Conservation (phyloP, 2,329 filamentous ascomycete genomes). For the Penicillium concentricum region DNA sequence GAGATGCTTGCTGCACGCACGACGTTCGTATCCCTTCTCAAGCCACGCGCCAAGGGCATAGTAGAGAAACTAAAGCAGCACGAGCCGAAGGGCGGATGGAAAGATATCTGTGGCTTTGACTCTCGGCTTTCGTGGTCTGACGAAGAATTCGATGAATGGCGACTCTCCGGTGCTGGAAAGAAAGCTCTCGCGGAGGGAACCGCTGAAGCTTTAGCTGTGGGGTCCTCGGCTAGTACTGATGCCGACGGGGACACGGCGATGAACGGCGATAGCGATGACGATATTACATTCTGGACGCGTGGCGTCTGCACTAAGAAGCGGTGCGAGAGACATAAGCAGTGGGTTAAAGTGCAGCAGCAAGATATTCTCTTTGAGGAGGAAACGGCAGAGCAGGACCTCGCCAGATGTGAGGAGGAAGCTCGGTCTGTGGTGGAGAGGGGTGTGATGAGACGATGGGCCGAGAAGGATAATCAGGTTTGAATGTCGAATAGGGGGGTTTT, state of each 20-base stretch:
- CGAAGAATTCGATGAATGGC: conserved; percentile 50
- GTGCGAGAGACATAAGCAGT: conserved; percentile 50
- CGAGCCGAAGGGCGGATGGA: conserved; percentile 47
- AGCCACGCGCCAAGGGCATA: conserved; percentile 42
- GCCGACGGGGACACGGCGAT: conserved; percentile 38
- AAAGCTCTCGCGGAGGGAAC: conserved; percentile 41
- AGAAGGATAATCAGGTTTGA: conserved; percentile 25
- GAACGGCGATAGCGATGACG: conserved; percentile 31
- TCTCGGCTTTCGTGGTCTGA: conserved; percentile 48
- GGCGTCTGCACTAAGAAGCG: conserved; percentile 50
- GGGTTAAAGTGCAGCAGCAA: conserved; percentile 48
- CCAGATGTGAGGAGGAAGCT: conserved; percentile 41
- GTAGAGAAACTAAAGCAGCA: conserved; percentile 46
- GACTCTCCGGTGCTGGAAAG: conserved; percentile 38
- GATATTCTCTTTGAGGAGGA: conserved; percentile 46
- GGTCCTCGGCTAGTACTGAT: conserved; percentile 26
- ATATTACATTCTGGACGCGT: conserved; percentile 35
- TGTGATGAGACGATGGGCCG: conserved; percentile 44
- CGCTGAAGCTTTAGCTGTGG: conserved; percentile 32
- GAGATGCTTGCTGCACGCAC: conserved; percentile 45
- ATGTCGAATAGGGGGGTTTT: neutral
- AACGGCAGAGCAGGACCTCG: conserved; percentile 39
- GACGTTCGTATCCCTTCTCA: conserved; percentile 43
- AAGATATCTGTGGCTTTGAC: conserved; percentile 52
- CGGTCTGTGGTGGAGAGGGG: conserved; percentile 45